Conservation (phyloP, 495 filamentous ascomycete species). For the Hypomontagnella monticulosa region DNA sequence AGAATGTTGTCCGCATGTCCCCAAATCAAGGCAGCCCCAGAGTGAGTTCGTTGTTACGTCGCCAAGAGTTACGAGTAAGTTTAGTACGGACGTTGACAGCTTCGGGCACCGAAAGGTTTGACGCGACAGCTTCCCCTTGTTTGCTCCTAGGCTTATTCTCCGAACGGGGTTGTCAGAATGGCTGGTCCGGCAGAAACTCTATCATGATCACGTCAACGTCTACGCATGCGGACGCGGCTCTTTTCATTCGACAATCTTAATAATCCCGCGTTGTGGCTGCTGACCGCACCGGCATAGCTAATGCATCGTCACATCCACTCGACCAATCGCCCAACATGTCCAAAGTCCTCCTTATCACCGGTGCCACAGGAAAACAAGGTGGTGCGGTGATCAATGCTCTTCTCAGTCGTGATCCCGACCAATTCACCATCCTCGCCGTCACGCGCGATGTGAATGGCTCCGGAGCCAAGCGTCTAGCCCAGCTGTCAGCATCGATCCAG, state of each 20-base stretch:
- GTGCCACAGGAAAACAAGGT: constrained; percentile 77
- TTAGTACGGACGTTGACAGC: constrained; percentile 22
- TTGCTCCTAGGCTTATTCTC: not conserved
- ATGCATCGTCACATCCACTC: not conserved
- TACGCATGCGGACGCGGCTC: constrained; percentile 28
- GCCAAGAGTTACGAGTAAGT: constrained; percentile 23
- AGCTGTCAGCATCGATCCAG: constrained; percentile 58
- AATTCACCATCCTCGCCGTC: constrained; percentile 67
- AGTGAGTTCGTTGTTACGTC: not conserved
- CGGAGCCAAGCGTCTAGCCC: constrained; percentile 59
- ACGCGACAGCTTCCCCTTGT: constrained; percentile 5
- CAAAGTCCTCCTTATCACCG: constrained; percentile 67
- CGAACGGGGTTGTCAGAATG: constrained; percentile 5
- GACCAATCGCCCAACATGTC: constrained; percentile 37
- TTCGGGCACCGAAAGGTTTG: constrained; percentile 26
- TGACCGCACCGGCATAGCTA: not conserved
- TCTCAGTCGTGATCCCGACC: constrained; percentile 41
- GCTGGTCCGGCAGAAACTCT: constrained; percentile 13
- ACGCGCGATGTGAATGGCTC: constrained; percentile 65
- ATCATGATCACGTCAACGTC: constrained; percentile 8
- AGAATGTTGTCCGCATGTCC: constrained; percentile 23
- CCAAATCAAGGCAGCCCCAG: constrained; percentile 21
- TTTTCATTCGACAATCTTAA: constrained; percentile 6
- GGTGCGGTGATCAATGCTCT: constrained; percentile 67
- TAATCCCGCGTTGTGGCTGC: constrained; percentile 9